Base-by-base conservation (phyloP, 148 eudicot genomes). In the Cornus florida region DNA sequence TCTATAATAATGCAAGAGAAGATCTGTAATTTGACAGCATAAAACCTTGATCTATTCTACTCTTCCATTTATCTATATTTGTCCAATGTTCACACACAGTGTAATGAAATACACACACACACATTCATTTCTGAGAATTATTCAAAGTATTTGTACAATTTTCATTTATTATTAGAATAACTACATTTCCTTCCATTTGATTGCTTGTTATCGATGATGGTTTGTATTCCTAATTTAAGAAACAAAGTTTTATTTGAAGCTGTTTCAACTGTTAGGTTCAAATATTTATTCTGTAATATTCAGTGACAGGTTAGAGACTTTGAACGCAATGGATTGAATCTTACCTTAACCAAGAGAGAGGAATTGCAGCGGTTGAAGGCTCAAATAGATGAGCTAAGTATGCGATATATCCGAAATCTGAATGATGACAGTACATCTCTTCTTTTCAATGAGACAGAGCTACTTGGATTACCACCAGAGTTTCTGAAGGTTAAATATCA, bases 301-400 rank as follows among this genome's bases (percentile, higher is more conserved):
- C 89, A 87, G 92, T 92, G 95, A 92, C 99, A 96, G 99, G 87
- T 92, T 84, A 86, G 86, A 88, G 99, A 92, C 64, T 96, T 92
- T 78, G 99, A 96, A 80, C 82, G 87, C 71, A 93, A 91, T 89
- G 99, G 99, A 43, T 78, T 92, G 81, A 87, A 89, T 82, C 95
- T 96, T 71, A 90, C 95, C 69, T 82, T 84, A 79, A 78, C 98
- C 67, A 96, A 94, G 86, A 90, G 87, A 82, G 97, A 88, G 81
- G 98, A 96, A 85, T 85, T 92, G 80, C 97, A 88, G 74, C 89
- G 97, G 31, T 68, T 96, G 84, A 91, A 83, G 87, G 78, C 84
- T 82, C 91, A 88, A 75, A 90, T 96, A 53, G 99, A 93, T 82
- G 93, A 88, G 72, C 86, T 91, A 75, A 92, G 95, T 76, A 81